phyloP scores from a whole-genome alignment of 2,329 filamentous ascomycete genomes.

The Emydomyces testavorans region DNA sequence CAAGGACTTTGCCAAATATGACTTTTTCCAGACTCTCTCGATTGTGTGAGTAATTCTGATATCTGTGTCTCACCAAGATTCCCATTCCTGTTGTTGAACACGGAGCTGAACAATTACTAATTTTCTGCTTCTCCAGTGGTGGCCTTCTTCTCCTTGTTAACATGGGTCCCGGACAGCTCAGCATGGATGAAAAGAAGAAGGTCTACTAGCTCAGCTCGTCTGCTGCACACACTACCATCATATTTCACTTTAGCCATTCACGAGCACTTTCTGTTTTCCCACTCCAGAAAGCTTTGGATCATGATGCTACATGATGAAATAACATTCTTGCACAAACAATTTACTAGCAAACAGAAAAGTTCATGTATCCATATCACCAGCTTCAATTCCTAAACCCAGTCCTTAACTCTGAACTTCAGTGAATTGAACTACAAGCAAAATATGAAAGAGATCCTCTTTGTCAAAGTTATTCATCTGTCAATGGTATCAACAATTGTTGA shows the following conservation, averaged over 20 bases:
- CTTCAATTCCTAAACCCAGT: neutral
- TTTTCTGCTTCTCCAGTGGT: slow-evolving; percentile 41
- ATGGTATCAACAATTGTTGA: too few relatives aligned
- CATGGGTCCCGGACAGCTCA: slow-evolving; percentile 95
- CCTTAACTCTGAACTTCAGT: neutral
- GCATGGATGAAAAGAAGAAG: slow-evolving; percentile 99
- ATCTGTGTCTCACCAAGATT: neutral
- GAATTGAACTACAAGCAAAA: neutral
- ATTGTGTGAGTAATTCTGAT: slow-evolving; percentile 57
- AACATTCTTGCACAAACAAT: neutral
- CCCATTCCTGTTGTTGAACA: neutral
- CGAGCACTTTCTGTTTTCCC: neutral
- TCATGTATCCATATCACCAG: neutral
- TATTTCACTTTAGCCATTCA: neutral
- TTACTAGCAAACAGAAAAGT: neutral
- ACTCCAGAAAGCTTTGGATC: neutral
- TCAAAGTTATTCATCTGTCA: too few relatives aligned
- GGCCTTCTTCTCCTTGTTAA: slow-evolving; percentile 94
- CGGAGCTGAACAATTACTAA: slow-evolving; percentile 19
- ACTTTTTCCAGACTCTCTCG: slow-evolving; percentile 99
- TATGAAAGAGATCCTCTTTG: neutral
- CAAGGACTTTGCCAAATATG: slow-evolving; percentile 99
- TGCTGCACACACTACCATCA: neutral
- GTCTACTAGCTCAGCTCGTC: slow-evolving; percentile 58
- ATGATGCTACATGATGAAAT: neutral